Conservation (phyloP, 2,329 filamentous ascomycete genomes). For the Sporothrix brasiliensis region DNA sequence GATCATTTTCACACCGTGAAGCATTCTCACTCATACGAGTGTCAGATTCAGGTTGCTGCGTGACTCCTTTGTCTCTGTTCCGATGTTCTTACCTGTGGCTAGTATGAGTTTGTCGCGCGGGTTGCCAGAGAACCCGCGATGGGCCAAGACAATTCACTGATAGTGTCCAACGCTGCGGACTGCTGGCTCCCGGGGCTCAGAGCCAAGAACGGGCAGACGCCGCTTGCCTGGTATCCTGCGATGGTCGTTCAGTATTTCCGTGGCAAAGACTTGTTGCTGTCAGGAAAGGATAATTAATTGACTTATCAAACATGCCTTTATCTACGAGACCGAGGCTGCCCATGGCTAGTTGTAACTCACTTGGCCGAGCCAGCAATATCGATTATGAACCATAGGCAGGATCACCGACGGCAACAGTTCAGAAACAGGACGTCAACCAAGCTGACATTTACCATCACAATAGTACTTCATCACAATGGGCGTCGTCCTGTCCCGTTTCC, state of each 20-base stretch:
- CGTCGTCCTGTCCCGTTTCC: neutral
- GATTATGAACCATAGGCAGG: neutral
- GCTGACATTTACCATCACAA: too few relatives aligned
- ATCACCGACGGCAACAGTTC: neutral
- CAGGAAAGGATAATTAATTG: too few relatives aligned
- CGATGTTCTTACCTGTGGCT: too few relatives aligned
- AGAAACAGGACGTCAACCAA: too few relatives aligned
- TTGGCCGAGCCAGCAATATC: neutral
- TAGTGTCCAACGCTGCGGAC: neutral
- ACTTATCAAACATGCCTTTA: neutral
- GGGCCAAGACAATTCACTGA: neutral
- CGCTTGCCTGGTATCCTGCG: constrained; percentile 7
- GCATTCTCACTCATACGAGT: too few relatives aligned
- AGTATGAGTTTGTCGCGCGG: neutral
- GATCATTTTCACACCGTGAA: too few relatives aligned
- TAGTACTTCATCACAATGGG: neutral
- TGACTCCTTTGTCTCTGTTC: too few relatives aligned
- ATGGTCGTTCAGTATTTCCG: neutral
- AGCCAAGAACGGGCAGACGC: neutral
- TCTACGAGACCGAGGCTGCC: constrained; percentile 2
- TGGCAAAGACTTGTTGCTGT: too few relatives aligned
- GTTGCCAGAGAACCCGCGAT: neutral
- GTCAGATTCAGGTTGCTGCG: too few relatives aligned
- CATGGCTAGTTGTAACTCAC: too few relatives aligned
- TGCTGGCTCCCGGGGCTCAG: neutral